Base-by-base conservation (phyloP, 345 rosid genomes). In the Citrus reticulata region DNA sequence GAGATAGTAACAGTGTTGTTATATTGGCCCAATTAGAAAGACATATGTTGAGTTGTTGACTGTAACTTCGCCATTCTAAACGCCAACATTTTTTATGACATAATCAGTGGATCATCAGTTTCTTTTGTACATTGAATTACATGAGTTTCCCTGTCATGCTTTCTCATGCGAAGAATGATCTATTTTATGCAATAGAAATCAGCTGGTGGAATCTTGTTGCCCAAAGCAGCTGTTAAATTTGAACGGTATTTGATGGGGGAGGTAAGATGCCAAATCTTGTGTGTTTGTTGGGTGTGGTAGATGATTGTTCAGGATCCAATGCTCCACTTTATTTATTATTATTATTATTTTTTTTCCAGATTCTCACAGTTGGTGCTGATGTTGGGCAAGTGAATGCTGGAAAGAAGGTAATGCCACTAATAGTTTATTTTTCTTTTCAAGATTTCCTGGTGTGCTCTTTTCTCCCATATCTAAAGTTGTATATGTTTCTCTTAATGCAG, bases 181-280 rank as follows among this genome's bases (percentile, higher is more conserved):
- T 74, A 16, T 57, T 69, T 77, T 77, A 35, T 72, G 61, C 42
- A 65, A 65, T 85, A 96, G 98, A 94, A 89, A 93, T 90, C 97
- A 4, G 84, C 93, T 11, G 98, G 97, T 32, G 99, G 99, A 73
- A 92, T 96, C 68, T 75, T 94, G 90, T 85, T 93, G 83, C 95
- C 99, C 22, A 93, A 94, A 82, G 87, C 98, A 68, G 98, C 99
- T 40, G 97, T 95, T 16, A 95, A 91, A 69, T 95, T 92, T 71
- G 97, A 95, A 89, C 86, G 95, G 9, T 93, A 90, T 77, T 86
- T 94, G 14, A 86, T 90, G 82, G 97, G 98, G 7, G 97, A 94
- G 95, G 99, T 96, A 83, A 82, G 80, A 42, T 57, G 17, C 66
- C 34, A 46, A 22, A 61, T 65, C 72, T 40, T 76, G 60, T 61